Evolutionary conservation across 768 basidiomycete species (phyloP).

Genomic region (Trametes meyenii): DNA sequence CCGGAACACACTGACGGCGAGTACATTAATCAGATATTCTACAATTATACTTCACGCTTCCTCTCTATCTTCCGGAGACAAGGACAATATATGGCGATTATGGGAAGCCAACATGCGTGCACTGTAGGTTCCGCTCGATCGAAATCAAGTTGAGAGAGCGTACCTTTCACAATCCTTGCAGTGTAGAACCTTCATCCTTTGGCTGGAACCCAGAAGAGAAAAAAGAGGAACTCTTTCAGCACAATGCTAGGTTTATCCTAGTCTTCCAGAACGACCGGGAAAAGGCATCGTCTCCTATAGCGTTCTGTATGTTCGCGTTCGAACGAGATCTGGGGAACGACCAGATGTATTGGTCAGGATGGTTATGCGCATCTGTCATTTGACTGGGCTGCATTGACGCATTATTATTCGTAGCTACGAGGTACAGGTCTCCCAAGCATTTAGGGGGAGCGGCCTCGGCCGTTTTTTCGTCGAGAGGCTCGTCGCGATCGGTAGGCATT

Average conservation of each 20-base stretch:
- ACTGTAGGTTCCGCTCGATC: constrained; percentile 30
- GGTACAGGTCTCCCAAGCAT: constrained; percentile 55
- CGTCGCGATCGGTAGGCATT: constrained; percentile 50
- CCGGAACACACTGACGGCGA: too few species aligned
- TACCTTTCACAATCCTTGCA: background rate
- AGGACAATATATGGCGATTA: constrained; percentile 51
- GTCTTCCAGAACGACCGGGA: background rate
- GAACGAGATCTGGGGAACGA: constrained; percentile 64
- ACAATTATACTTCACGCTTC: constrained; percentile 17
- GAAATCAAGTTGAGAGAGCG: background rate
- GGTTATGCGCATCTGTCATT: background rate
- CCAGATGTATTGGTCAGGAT: constrained; percentile 68
- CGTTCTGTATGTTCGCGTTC: constrained; percentile 69
- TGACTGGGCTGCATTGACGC: background rate
- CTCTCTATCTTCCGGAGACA: constrained; percentile 41
- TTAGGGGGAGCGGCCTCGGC: constrained; percentile 61
- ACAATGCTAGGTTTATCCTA: constrained; percentile 15
- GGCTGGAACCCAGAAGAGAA: constrained; percentile 26
- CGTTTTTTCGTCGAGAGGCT: constrained; percentile 53
- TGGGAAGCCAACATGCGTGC: constrained; percentile 62
- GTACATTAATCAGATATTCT: background rate
- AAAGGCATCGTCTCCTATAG: constrained; percentile 31
- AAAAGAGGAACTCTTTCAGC: constrained; percentile 23
- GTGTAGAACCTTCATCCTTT: constrained; percentile 20
- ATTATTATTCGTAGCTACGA: constrained; percentile 62